A percentile compares a stretch with the other conserved stretches of the same genome.
Evolutionary conservation across 768 basidiomycete species (phyloP).

Genomic region (Saitozyma podzolica): DNA sequence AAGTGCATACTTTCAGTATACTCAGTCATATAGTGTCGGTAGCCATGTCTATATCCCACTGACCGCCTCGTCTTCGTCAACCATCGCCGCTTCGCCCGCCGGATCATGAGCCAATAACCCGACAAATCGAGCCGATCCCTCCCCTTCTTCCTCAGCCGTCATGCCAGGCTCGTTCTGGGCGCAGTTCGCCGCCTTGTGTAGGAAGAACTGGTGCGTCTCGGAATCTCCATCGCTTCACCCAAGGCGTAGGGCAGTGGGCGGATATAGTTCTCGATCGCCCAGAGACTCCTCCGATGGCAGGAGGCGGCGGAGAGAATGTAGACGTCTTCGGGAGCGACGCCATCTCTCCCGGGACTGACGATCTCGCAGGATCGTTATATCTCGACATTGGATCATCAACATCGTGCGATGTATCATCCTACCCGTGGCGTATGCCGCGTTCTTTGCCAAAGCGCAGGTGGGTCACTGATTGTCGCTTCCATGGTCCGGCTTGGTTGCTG

Average conservation of each 20-base stretch:
- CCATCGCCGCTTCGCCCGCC: neutral
- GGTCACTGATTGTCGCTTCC: slow-evolving; percentile 2
- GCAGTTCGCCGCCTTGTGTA: slow-evolving; percentile 28
- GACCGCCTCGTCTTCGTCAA: no score
- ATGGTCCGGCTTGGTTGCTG: neutral
- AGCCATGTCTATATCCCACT: no score
- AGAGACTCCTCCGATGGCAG: no score
- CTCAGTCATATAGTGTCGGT: no score
- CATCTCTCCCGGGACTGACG: neutral
- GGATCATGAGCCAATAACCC: neutral
- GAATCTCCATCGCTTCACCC: neutral
- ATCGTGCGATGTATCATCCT: slow-evolving; percentile 39
- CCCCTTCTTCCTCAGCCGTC: neutral
- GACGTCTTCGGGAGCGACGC: no score
- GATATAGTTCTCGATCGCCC: no score
- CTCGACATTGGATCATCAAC: slow-evolving; percentile 40
- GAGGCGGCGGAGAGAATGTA: no score
- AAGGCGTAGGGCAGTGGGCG: neutral
- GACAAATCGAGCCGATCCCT: no score
- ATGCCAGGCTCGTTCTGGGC: slow-evolving; percentile 22
- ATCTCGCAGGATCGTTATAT: slow-evolving; percentile 37
- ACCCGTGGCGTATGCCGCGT: slow-evolving; percentile 43
- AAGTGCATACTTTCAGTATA: no score
- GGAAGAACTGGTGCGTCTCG: slow-evolving; percentile 28
- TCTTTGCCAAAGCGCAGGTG: slow-evolving; percentile 39